Evolutionary conservation across 1,139 yeast genomes (phyloP).

Genomic region (Yamadazyma songkhlaensis): DNA sequence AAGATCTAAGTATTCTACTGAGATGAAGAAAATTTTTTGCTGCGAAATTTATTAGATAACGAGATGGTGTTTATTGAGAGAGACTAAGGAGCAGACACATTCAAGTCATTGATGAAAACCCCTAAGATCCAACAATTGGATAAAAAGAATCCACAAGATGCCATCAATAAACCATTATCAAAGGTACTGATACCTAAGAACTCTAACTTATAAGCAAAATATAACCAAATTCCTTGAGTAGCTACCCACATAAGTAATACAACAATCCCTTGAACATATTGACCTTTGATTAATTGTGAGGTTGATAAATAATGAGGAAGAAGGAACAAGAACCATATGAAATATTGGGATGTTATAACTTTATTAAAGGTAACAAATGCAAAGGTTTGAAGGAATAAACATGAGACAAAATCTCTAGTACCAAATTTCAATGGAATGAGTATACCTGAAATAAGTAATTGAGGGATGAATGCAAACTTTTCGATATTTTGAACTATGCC

Average conservation of each 20-base stretch:
- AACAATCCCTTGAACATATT: conserved; percentile 29
- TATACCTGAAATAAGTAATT: conserved; percentile 57
- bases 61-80: not conserved
- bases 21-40: conserved; percentile 1
- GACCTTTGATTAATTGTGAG: conserved; percentile 30
- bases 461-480: conserved; percentile 79
- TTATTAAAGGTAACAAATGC: conserved; percentile 89
- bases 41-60: conserved; percentile 1
- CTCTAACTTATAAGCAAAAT: conserved; percentile 75
- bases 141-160: conserved; percentile 65
- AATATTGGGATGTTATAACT: conserved; percentile 92
- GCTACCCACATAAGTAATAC: conserved; percentile 59
- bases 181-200: conserved; percentile 72
- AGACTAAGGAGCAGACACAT: not conserved
- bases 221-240: conserved; percentile 78
- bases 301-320: conserved; percentile 65
- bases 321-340: conserved; percentile 87
- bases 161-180: conserved; percentile 56
- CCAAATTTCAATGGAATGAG: conserved; percentile 62
- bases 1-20: not conserved
- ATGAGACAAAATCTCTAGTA: conserved; percentile 50
- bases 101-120: conserved; percentile 48
- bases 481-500: conserved; percentile 23
- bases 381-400: conserved; percentile 85
- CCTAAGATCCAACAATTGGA: conserved; percentile 66